Conservation (phyloP, 805 yeast species). For the Metschnikowia corniflorae region DNA sequence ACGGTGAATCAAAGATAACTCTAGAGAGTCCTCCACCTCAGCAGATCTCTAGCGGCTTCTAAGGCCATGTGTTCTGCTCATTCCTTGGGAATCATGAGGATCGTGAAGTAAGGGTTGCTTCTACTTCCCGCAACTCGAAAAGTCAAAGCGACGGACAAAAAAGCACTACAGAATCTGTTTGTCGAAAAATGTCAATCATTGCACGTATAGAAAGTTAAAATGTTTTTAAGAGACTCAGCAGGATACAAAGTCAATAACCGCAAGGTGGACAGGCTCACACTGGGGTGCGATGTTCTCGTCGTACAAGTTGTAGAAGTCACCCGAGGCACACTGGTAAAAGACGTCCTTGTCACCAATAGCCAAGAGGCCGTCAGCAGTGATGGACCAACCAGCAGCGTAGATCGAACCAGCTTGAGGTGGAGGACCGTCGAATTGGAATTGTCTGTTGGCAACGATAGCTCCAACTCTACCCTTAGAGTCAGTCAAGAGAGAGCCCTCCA, state of each 20-base stretch:
- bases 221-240: background rate
- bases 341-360: constrained; percentile 59
- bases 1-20: too few species aligned
- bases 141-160: too few species aligned
- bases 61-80: too few species aligned
- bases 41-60: too few species aligned
- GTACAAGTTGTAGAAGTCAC: constrained; percentile 75
- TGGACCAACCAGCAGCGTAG: constrained; percentile 37
- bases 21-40: too few species aligned
- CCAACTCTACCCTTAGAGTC: constrained; percentile 69
- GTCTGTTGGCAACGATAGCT: constrained; percentile 77
- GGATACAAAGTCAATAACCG: constrained; percentile 50
- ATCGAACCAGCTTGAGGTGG: constrained; percentile 62
- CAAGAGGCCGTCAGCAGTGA: constrained; percentile 52
- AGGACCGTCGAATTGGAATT: constrained; percentile 77
- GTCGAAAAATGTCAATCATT: constrained; percentile 12
- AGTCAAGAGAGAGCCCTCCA: constrained; percentile 48
- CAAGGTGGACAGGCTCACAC: constrained; percentile 60
- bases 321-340: constrained; percentile 74
- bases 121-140: too few species aligned
- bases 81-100: too few species aligned
- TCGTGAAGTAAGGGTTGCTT: too few species aligned
- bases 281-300: constrained; percentile 48
- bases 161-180: background rate
- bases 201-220: constrained; percentile 3